A percentile compares a stretch with the other conserved stretches of the same genome.
Evolutionary conservation across 176 grass and related monocot genomes (phyloP).

Genomic region (Saccharum spontaneum): DNA sequence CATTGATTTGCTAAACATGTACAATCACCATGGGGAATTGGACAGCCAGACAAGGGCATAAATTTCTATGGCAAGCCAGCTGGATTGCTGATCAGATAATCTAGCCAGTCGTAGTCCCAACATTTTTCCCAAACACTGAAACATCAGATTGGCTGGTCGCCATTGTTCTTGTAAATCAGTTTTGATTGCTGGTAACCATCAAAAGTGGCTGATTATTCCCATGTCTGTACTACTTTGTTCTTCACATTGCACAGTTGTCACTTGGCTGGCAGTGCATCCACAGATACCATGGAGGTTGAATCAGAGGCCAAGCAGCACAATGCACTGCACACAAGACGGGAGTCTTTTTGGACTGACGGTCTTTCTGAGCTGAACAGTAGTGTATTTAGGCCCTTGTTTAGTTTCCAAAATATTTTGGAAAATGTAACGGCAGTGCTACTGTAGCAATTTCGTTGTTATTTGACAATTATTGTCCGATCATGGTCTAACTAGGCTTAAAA

Average conservation of each 20-base stretch:
- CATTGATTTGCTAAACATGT: constrained; percentile 8
- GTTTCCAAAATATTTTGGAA: too few relatives aligned
- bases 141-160: background rate
- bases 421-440: too few relatives aligned
- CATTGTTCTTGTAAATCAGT: background rate
- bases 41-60: background rate
- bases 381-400: too few relatives aligned
- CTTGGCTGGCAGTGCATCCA: background rate
- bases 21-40: background rate
- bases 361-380: too few relatives aligned
- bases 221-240: background rate
- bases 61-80: constrained; percentile 18
- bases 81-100: constrained; percentile 14
- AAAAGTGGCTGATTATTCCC: background rate
- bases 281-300: background rate
- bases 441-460: too few relatives aligned
- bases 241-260: background rate
- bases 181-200: background rate
- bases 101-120: constrained; percentile 4
- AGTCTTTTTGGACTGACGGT: too few relatives aligned
- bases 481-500: too few relatives aligned
- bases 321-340: background rate
- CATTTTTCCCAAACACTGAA: constrained; percentile 18
- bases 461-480: too few relatives aligned
- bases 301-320: background rate